A percentile compares a stretch with the other conserved stretches of the same genome.
Conservation (phyloP, 2,329 filamentous ascomycete genomes). For the Aspergillus ruber region DNA sequence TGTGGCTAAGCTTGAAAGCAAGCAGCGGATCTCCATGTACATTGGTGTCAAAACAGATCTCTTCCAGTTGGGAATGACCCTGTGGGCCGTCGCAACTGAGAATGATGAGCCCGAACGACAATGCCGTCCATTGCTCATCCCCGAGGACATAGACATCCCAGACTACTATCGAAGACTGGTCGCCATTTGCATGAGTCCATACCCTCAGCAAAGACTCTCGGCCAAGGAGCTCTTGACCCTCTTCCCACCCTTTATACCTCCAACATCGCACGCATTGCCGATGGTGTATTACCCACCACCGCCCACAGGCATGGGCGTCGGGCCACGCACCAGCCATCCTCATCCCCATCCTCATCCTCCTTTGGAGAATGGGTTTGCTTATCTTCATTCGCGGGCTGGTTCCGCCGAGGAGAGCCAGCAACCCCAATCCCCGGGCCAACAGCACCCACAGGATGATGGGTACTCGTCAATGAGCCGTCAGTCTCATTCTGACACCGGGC, state of each 20-base stretch:
- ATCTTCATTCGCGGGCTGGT: neutral
- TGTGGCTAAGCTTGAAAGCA: slow-evolving; percentile 73
- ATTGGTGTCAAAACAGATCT: slow-evolving; percentile 97
- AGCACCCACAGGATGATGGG: too few relatives aligned
- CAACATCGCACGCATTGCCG: slow-evolving; percentile 11
- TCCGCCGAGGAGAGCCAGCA: neutral
- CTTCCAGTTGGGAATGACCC: slow-evolving; percentile 92
- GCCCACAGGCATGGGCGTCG: slow-evolving; percentile 12
- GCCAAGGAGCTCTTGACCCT: slow-evolving; percentile 64
- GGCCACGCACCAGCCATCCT: slow-evolving; percentile 9
- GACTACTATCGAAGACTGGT: slow-evolving; percentile 73
- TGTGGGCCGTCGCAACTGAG: slow-evolving; percentile 84
- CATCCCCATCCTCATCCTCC: neutral
- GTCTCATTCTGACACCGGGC: too few relatives aligned
- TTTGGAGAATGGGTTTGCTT: neutral
- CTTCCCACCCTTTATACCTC: slow-evolving; percentile 50
- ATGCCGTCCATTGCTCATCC: slow-evolving; percentile 59
- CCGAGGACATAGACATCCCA: slow-evolving; percentile 56
- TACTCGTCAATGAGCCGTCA: too few relatives aligned
- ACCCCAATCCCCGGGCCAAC: too few relatives aligned
- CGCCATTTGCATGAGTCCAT: slow-evolving; percentile 66
- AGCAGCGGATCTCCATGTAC: slow-evolving; percentile 89
- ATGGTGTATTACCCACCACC: slow-evolving; percentile 6
- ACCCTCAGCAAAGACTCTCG: slow-evolving; percentile 65
- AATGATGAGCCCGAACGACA: slow-evolving; percentile 84